Conservation (phyloP, 78 protist genomes). For the Paratrimastix pyriformis region DNA sequence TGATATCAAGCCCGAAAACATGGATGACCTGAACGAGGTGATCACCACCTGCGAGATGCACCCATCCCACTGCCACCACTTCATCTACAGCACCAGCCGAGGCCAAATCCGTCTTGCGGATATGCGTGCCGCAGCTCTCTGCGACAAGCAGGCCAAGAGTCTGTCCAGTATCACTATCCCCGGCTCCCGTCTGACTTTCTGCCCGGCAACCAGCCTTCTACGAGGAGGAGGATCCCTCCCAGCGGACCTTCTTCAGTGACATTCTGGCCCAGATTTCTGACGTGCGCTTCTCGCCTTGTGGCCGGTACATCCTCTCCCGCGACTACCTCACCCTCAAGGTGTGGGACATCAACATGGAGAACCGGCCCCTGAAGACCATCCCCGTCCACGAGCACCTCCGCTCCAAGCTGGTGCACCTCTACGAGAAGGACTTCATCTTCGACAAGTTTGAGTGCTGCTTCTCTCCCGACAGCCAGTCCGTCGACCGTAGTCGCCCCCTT, state of each 20-base stretch:
- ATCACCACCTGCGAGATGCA: slow-evolving; percentile 88
- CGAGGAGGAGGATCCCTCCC: slow-evolving; percentile 38
- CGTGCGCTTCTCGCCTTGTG: neutral
- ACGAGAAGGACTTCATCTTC: slow-evolving; percentile 84
- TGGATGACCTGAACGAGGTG: slow-evolving; percentile 94
- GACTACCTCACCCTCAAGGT: slow-evolving; percentile 83
- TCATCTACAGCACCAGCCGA: slow-evolving; percentile 16
- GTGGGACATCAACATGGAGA: slow-evolving; percentile 73
- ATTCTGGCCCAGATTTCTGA: slow-evolving; percentile 27
- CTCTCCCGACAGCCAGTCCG: slow-evolving; percentile 42
- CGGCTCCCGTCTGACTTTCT: neutral
- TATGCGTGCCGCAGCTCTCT: slow-evolving; percentile 63
- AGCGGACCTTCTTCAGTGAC: slow-evolving; percentile 76
- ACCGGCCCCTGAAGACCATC: slow-evolving; percentile 54
- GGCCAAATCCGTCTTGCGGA: slow-evolving; percentile 47
- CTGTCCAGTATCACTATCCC: neutral
- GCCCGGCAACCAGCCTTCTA: slow-evolving; percentile 28
- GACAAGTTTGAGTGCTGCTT: slow-evolving; percentile 83
- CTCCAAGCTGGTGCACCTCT: slow-evolving; percentile 72
- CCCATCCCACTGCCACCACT: slow-evolving; percentile 38
- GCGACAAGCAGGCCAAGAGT: slow-evolving; percentile 60
- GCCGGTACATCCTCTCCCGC: slow-evolving; percentile 14
- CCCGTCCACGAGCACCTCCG: slow-evolving; percentile 70
- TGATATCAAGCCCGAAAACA: slow-evolving; percentile 90
- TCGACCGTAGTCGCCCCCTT: neutral